Base-by-base conservation (phyloP, 78 protist genomes). In the Emiliania huxleyi region DNA sequence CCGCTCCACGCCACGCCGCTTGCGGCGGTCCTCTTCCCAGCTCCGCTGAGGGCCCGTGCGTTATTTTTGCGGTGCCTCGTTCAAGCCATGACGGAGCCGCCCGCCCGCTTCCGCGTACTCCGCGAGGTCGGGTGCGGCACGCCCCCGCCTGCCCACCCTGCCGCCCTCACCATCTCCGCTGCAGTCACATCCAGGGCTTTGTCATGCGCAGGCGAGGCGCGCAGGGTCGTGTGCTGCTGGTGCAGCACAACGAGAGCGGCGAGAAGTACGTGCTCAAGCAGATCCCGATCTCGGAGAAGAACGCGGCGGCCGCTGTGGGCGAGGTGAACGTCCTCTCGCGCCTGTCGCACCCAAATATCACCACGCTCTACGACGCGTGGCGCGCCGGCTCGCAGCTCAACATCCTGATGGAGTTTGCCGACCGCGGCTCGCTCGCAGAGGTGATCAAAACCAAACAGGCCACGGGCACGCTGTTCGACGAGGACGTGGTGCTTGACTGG, bases 331-430 rank as follows among this genome's bases (percentile, higher is more conserved):
- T 81, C 19, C 89, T 81, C 40, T 15, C 33, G 18, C 6, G 12
- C 26, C 89, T 81, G n/a, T 6, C 0, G 18, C 89, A 81, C 55
- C 35, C 89, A 3, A 81, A 81, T 56, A 8, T 42, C 56, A 81
- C 89, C 19, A 37, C 29, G 35, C 52, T 42, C 29, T 44, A 81
- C 55, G 55, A 40, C 5, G 52, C 49, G 35, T 81, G 89, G 89
- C 89, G 37, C 11, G 22, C 3, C 18, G 25, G 18, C 23, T 2
- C 29, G 35, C 35, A 1, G 19, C 87, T 79, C 52, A 18, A 79
- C 49, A 79, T 79, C 3, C 35, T 79, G 87, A 79, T 79, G 87
- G 87, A 79, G 87, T 79, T 29, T 26, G 87, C 87, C 25, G 52
- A 79, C 18, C 40, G 87, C 5, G 87, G 87, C 87, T 43, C 87